A percentile compares a stretch with the other conserved stretches of the same genome.
Conservation (phyloP, 257 asterid species). For the Ligustrum vulgare region DNA sequence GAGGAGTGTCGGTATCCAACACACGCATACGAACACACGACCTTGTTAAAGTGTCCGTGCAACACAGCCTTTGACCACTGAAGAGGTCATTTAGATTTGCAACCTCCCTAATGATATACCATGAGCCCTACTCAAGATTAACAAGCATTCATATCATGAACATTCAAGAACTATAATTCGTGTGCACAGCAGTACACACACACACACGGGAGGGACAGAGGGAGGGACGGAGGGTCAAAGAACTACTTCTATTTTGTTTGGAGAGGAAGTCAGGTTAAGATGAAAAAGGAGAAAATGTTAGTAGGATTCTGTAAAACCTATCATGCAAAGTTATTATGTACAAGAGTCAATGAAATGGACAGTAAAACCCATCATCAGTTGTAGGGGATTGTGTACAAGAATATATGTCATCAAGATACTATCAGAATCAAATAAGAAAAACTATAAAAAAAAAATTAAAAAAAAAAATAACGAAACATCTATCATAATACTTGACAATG, state of each 20-base stretch:
- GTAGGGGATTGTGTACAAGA: neutral
- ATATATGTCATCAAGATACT: neutral
- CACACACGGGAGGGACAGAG: neutral
- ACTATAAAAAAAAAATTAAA: no score
- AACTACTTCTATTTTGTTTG: neutral
- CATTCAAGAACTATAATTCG: no score
- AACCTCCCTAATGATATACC: neutral
- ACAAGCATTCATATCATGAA: neutral
- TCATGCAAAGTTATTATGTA: neutral
- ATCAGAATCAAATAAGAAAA: neutral
- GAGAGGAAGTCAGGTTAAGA: neutral
- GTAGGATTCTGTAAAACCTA: neutral
- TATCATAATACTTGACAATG: neutral
- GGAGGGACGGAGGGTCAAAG: neutral
- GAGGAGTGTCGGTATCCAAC: no score
- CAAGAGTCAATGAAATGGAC: neutral
- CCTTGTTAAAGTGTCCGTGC: no score
- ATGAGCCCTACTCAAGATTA: neutral
- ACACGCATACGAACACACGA: no score
- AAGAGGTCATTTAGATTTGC: neutral
- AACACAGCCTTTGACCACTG: neutral
- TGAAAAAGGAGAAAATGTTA: neutral
- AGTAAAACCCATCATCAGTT: neutral
- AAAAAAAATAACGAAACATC: no score
- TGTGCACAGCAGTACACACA: no score